A percentile compares a stretch with the other conserved stretches of the same genome.
These are phyloP conservation scores for Chlorella sp. DNA, from an alignment of 139 green algal genomes.

Conservation along the genomic window DNA sequence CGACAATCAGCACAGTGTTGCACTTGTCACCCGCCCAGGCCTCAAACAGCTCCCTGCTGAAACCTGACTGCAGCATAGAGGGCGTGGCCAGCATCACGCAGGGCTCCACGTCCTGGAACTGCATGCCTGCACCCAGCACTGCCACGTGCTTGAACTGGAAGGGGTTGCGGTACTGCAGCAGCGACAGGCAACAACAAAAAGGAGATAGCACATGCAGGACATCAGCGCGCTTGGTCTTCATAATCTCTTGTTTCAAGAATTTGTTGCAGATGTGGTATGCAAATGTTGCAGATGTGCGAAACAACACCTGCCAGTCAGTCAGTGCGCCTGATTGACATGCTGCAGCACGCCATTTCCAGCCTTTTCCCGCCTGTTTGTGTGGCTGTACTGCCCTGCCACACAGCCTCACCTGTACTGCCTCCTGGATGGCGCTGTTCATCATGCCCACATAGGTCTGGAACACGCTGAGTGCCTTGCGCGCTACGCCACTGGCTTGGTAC, in stretches of 20 bases:
- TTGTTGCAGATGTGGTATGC: too few relatives aligned
- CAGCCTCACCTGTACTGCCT: slow-evolving; percentile 68
- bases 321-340: too few relatives aligned
- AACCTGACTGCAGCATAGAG: slow-evolving; percentile 15
- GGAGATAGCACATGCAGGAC: too few relatives aligned
- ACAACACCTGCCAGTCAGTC: too few relatives aligned
- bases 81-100: slow-evolving; percentile 96
- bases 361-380: too few relatives aligned
- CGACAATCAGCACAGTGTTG: slow-evolving; percentile 91
- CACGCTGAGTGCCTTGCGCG: slow-evolving; percentile 66
- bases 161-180: slow-evolving; percentile 70
- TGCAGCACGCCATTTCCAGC: too few relatives aligned
- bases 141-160: slow-evolving; percentile 92
- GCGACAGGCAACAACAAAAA: too few relatives aligned
- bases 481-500: slow-evolving; percentile 78
- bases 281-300: too few relatives aligned
- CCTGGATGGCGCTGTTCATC: slow-evolving; percentile 92
- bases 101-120: slow-evolving; percentile 80
- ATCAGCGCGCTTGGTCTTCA: too few relatives aligned
- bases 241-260: too few relatives aligned
- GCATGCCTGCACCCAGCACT: slow-evolving; percentile 56
- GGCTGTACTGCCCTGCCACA: too few relatives aligned
- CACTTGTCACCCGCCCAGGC: slow-evolving; percentile 80
- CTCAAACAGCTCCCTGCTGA: slow-evolving; percentile 89
- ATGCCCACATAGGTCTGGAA: slow-evolving; percentile 96